A percentile compares a stretch with the other conserved stretches of the same genome.
phyloP scores from a whole-genome alignment of 306 rosid genomes.

The Leucaena leucocephala region DNA sequence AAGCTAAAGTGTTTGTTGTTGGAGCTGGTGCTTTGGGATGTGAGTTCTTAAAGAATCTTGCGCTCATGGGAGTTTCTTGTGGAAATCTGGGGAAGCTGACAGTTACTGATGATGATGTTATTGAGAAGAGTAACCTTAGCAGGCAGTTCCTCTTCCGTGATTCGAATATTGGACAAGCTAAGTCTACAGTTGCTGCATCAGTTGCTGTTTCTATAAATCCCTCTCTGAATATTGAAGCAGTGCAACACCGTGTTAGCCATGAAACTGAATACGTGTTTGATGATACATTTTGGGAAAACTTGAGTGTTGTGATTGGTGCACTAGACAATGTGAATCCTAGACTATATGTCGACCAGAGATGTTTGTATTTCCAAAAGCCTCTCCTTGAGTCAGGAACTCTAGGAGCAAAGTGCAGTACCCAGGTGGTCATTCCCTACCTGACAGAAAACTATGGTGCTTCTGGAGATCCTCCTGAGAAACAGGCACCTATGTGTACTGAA shows the following conservation, averaged over 20 bases:
- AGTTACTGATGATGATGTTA: conserved; percentile 94
- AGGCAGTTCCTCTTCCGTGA: conserved; percentile 98
- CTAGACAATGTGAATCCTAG: conserved; percentile 94
- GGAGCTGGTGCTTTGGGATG: conserved; percentile 99
- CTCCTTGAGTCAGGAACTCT: conserved; percentile 99
- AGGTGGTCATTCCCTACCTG: conserved; percentile 94
- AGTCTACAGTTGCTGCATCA: conserved; percentile 91
- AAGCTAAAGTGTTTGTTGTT: conserved; percentile 76
- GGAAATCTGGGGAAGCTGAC: conserved; percentile 75
- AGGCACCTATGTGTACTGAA: conserved; percentile 99
- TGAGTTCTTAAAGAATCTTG: conserved; percentile 87
- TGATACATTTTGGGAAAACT: conserved; percentile 79
- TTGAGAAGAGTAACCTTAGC: conserved; percentile 96
- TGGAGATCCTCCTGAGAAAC: conserved; percentile 98
- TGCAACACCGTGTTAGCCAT: conserved; percentile 80
- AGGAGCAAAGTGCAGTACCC: conserved; percentile 97
- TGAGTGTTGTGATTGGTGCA: conserved; percentile 79
- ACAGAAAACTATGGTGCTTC: conserved; percentile 99
- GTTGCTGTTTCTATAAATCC: conserved; percentile 74
- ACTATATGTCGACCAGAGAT: conserved; percentile 90
- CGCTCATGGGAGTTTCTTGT: conserved; percentile 97
- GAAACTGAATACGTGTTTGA: conserved; percentile 85
- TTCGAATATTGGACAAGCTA: conserved; percentile 98
- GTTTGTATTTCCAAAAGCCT: conserved; percentile 95
- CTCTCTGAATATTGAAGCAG: conserved; percentile 59